phyloP scores from a whole-genome alignment of 441 rosid species.

The Pelargonium fulgidum region DNA sequence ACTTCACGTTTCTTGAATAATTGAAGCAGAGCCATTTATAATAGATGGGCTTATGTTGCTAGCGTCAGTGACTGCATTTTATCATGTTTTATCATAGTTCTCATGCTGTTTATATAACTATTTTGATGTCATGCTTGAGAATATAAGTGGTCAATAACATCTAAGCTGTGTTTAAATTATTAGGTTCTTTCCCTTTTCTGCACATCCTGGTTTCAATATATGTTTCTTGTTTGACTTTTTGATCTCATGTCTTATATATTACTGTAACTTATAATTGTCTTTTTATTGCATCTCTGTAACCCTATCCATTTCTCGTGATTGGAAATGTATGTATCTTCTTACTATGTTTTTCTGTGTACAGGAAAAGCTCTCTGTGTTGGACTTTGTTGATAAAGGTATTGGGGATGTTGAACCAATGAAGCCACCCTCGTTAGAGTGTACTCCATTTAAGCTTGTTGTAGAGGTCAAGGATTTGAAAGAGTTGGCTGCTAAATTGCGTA shows the following conservation, averaged over 20 bases:
- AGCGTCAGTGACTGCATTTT: not conserved
- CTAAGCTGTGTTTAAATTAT: not conserved
- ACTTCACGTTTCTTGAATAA: not conserved
- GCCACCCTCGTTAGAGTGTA: conserved; percentile 43
- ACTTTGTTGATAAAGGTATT: conserved; percentile 52
- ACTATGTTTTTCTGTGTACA: conserved; percentile 24
- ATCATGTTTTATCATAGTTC: not conserved
- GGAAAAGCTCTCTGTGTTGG: conserved; percentile 67
- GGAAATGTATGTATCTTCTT: conserved; percentile 7
- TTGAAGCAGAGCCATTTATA: not conserved
- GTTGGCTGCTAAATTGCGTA: conserved; percentile 54
- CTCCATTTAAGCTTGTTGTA: conserved; percentile 64
- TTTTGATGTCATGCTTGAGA: not conserved
- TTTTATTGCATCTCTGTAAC: conserved; percentile 1
- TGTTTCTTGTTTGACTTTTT: not conserved
- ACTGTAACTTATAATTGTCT: not conserved
- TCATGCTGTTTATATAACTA: not conserved
- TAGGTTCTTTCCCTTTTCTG: conserved; percentile 1
- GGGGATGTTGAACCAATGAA: conserved; percentile 35
- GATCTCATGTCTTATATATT: not conserved
- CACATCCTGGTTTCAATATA: not conserved
- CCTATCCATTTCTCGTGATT: conserved; percentile 15
- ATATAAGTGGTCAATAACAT: not conserved
- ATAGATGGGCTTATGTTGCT: not conserved
- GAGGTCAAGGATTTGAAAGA: conserved; percentile 74